Conservation (phyloP, 257 asterid species). For the Salvia miltiorrhiza region DNA sequence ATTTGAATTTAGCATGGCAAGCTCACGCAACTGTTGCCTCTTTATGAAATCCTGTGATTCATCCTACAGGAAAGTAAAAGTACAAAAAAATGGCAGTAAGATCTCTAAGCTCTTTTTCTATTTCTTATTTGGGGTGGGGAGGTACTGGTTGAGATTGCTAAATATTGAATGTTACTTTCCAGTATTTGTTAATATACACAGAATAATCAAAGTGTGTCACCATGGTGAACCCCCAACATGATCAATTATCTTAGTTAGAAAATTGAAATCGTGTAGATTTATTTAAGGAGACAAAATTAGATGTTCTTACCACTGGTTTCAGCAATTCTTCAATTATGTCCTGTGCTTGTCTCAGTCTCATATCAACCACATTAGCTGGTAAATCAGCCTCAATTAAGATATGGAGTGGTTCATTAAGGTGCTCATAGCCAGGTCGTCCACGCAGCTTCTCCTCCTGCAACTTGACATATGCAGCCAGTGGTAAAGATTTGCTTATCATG, state of each 20-base stretch:
- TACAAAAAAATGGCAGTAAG: not conserved
- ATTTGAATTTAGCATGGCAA: slow-evolving; percentile 88
- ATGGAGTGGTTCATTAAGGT: slow-evolving; percentile 83
- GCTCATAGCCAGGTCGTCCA: slow-evolving; percentile 92
- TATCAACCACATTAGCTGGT: slow-evolving; percentile 71
- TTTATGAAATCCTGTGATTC: slow-evolving; percentile 92
- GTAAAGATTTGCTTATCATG: not conserved
- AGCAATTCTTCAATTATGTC: slow-evolving; percentile 82
- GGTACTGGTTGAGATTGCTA: not conserved
- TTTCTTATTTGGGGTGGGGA: no score
- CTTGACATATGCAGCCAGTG: slow-evolving; percentile 11
- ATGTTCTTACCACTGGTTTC: slow-evolving; percentile 87
- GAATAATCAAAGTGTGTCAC: not conserved
- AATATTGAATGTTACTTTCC: not conserved
- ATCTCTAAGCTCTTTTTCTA: not conserved
- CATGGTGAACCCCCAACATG: not conserved
- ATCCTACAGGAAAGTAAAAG: slow-evolving; percentile 45
- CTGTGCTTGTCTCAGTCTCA: slow-evolving; percentile 80
- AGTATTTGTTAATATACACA: not conserved
- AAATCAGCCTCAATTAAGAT: slow-evolving; percentile 89
- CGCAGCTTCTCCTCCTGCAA: slow-evolving; percentile 80
- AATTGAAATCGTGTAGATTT: not conserved
- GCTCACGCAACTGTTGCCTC: slow-evolving; percentile 95
- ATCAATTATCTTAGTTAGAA: slow-evolving; percentile 25
- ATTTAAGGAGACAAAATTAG: slow-evolving; percentile 10